Base-by-base conservation (phyloP, 352 stramenopile species). In the Phytopythium ostracodes region DNA sequence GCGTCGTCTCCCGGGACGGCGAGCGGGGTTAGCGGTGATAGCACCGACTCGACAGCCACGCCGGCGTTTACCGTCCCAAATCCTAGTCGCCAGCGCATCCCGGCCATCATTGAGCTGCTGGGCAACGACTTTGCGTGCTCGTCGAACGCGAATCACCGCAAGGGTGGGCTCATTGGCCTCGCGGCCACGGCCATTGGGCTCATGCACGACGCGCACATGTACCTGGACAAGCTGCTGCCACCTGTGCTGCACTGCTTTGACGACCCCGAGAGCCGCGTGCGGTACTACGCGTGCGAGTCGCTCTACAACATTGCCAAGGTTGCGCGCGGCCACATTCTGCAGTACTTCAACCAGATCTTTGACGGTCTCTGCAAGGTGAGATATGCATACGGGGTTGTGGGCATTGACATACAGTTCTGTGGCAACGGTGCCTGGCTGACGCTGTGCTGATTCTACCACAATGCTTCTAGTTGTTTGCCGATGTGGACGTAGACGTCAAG, bases 231-330 rank as follows among this genome's bases (percentile, higher is more conserved):
- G 59, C 67, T 99, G 20, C 71, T 99, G 24, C 96, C 97, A 43
- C 97, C 98, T 0, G 96, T 99, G 57, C 81, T 99, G 56, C 96
- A 99, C 67, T 99, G 97, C 73, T 99, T 99, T 70, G 97, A 99
- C 70, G 98, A 99, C 74, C 96, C 97, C 0, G 98, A 99, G 79
- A 96, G 87, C 33, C 82, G 97, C 55, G 98, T 98, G 33, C 81
- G 96, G 20, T 99, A 99, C 78, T 99, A 99, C 73, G 97, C 98
- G 5, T 99, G 97, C 72, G 98, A 99, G 75, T 96, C 86, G 51
- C 78, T 99, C 36, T 99, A 99, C 84, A 99, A 99, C 77, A 99
- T 99, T 71, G 96, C 96, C 42, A 99, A 99, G 73, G 90, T 97
- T 52, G 96, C 97, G 10, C 76, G 97, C 17, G 88, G 91, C 18